Evolutionary conservation across 371 early-diverging fungal genomes (phyloP).

Genomic region (Mortierella sp.): DNA sequence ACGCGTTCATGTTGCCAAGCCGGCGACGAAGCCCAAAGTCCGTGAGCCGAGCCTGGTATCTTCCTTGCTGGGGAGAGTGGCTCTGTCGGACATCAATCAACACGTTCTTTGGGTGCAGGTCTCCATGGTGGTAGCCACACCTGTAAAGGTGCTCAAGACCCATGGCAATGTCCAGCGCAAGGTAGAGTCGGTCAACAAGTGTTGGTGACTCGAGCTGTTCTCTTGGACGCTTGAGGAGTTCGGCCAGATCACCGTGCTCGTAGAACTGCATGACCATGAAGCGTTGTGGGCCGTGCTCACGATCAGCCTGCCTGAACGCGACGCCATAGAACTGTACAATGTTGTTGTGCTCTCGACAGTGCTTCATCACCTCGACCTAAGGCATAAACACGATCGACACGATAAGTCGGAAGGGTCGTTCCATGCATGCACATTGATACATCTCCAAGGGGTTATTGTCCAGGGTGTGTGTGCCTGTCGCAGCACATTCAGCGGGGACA

Average conservation of each 20-base stretch:
- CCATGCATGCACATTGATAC: too few species aligned
- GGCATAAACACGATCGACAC: not conserved
- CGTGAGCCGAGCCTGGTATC: constrained; percentile 45
- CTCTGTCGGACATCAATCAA: constrained; percentile 29
- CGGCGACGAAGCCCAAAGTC: constrained; percentile 46
- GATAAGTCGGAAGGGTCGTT: too few species aligned
- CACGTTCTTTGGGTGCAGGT: constrained; percentile 48
- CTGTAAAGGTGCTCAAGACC: constrained; percentile 37
- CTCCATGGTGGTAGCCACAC: constrained; percentile 49
- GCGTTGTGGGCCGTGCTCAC: constrained; percentile 23
- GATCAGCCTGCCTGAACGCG: constrained; percentile 16
- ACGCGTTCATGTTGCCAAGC: constrained; percentile 22
- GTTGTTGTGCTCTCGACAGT: constrained; percentile 40
- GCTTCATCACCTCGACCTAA: constrained; percentile 48
- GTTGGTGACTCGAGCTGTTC: constrained; percentile 23
- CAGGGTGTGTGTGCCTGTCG: too few species aligned
- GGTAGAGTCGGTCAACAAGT: constrained; percentile 23
- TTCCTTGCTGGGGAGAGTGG: constrained; percentile 11
- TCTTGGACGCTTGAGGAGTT: constrained; percentile 14
- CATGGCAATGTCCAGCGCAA: constrained; percentile 39
- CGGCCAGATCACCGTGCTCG: constrained; percentile 36
- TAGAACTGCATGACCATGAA: constrained; percentile 50
- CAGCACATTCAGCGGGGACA: too few species aligned
- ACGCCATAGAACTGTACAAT: constrained; percentile 47
- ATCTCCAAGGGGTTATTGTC: too few species aligned